Conservation (phyloP, 2,329 filamentous ascomycete species). For the Helotiales sp. region DNA sequence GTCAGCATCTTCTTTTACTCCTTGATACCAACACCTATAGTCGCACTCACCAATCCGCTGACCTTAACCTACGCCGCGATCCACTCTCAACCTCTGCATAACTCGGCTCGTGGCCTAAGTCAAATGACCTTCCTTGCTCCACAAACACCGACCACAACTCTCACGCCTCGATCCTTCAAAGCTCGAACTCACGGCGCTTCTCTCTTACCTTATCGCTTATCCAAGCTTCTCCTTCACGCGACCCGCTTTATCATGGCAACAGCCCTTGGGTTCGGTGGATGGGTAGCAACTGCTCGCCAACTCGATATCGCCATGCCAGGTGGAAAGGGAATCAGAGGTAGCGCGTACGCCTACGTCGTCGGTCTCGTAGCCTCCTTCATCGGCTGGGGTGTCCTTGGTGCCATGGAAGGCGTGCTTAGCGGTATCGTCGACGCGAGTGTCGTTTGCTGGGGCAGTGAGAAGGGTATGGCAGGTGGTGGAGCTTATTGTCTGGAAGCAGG, state of each 20-base stretch:
- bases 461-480: conserved; percentile 65
- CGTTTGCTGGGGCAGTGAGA: conserved; percentile 93
- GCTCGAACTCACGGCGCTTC: conserved; percentile 47
- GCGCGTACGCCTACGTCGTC: conserved; percentile 91
- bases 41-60: conserved; percentile 84
- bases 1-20: conserved; percentile 73
- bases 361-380: conserved; percentile 91
- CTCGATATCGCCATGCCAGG: conserved; percentile 61
- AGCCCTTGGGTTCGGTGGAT: conserved; percentile 89
- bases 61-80: conserved; percentile 92
- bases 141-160: conserved; percentile 70
- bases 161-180: conserved; percentile 56
- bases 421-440: conserved; percentile 86
- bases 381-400: conserved; percentile 88
- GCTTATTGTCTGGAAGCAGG: conserved; percentile 92
- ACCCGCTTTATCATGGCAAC: conserved; percentile 90
- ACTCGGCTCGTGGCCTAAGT: conserved; percentile 75
- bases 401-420: conserved; percentile 85
- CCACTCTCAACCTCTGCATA: conserved; percentile 79
- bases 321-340: conserved; percentile 62
- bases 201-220: conserved; percentile 83
- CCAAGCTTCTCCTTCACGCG: conserved; percentile 88
- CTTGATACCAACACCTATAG: conserved; percentile 81
- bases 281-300: conserved; percentile 88
- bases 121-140: conserved; percentile 80